Base-by-base conservation (phyloP, 2,329 filamentous ascomycete species). In the Waltergamsia citrina region DNA sequence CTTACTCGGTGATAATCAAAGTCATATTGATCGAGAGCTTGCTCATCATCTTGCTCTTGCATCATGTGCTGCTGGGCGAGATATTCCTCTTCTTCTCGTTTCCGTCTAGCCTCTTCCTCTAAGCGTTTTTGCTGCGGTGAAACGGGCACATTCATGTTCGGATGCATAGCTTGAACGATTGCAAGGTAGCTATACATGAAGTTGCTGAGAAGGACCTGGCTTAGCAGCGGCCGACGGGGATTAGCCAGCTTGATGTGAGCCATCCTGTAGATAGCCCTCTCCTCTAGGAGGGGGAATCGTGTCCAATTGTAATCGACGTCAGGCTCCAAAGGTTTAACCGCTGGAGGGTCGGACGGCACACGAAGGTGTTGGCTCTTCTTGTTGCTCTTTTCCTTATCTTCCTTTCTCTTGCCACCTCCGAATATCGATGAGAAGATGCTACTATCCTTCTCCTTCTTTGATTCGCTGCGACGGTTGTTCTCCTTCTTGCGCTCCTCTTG, bases 151-250 rank as follows among this genome's bases (percentile, higher is more conserved):
- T 93, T 85, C 61, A 95, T 85, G 51, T 94, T 85, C 28, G 92
- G 92, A 56, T 98, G 92, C 85, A 95, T 95, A 50, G 93, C 87
- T 60, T 98, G 92, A 29, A 98, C 92, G 57, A 96, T 98, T 41
- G 92, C 92, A 43, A 98, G 73, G 56, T 98, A 98, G 37, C 87
- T 92, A 63, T 98, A 98, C 92, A 98, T 98, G 60, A 98, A 98
- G 57, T 98, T 98, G 60, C 88, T 95, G 45, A 98, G 73, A 38
- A 98, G 68, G 16, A 98, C 92, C 57, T 98, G 92, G 39, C 90
- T 95, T 52, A 94, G 82, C 33, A 98, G 63, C 26, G 90, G 84
- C 36, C 92, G 81, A 29, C 90, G 80, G 24, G 92, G 92, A 52
- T 98, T 96, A n/a, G 92, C 92, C 40, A 98, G 75, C 59, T 98